A percentile compares a stretch with the other conserved stretches of the same genome.
phyloP scores from a whole-genome alignment of 2,329 filamentous ascomycete species.

The Clarireedia homoeocarpa region DNA sequence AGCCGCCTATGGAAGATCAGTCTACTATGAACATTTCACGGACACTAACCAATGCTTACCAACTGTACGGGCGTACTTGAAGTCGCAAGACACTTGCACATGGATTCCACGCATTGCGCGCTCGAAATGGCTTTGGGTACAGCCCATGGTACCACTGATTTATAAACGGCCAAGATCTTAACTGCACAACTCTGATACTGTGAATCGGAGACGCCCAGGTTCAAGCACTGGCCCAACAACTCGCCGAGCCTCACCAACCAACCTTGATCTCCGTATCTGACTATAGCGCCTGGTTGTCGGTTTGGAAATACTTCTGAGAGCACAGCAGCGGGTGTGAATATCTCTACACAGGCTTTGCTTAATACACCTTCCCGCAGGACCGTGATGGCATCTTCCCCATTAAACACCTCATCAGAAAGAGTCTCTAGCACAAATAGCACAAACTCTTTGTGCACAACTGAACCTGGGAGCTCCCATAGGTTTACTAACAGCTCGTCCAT shows the following conservation, averaged over 20 bases:
- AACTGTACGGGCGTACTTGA: constrained; percentile 67
- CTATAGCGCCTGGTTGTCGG: constrained; percentile 51
- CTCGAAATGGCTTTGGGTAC: constrained; percentile 73
- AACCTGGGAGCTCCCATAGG: constrained; percentile 68
- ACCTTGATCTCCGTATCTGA: constrained; percentile 73
- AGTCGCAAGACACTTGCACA: constrained; percentile 64
- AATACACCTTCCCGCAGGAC: constrained; percentile 75
- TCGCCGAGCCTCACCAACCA: constrained; percentile 75
- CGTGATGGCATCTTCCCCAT: constrained; percentile 79
- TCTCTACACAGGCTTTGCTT: constrained; percentile 85
- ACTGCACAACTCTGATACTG: constrained; percentile 63
- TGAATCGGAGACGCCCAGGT: constrained; percentile 54
- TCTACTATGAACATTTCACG: not conserved
- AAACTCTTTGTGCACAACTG: constrained; percentile 66
- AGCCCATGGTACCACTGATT: constrained; percentile 78
- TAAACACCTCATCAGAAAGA: constrained; percentile 89
- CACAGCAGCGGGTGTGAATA: constrained; percentile 75
- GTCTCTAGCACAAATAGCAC: constrained; percentile 85
- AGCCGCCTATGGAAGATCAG: constrained; percentile 48
- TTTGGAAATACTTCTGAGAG: constrained; percentile 70
- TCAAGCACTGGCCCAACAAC: constrained; percentile 67
- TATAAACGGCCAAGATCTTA: constrained; percentile 69
- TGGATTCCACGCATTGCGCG: constrained; percentile 59
- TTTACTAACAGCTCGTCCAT: constrained; percentile 82
- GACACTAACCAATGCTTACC: constrained; percentile 39